Percentiles rank a stretch among this genome's conserved stretches.
Evolutionary conservation across 495 filamentous ascomycete species (phyloP).

Genomic region (Bacidia gigantensis): DNA sequence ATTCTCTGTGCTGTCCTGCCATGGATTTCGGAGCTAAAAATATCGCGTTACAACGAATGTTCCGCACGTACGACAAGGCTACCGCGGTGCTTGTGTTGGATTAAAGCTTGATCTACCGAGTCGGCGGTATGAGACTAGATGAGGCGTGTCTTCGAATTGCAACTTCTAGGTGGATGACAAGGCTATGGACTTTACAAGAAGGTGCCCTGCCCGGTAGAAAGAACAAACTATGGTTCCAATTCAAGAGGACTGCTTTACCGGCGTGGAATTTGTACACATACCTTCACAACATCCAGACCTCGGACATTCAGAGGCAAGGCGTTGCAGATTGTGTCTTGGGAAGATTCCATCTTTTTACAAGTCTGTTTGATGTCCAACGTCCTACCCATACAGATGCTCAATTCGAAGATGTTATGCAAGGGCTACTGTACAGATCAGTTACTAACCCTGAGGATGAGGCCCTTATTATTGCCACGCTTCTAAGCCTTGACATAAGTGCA

Average conservation of each 20-base stretch:
- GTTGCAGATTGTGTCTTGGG: neutral
- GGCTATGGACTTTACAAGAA: constrained; percentile 4
- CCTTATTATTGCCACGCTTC: constrained; percentile 23
- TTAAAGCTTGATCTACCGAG: constrained; percentile 4
- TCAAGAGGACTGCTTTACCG: constrained; percentile 7
- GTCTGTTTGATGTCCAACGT: constrained; percentile 4
- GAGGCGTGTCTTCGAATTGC: constrained; percentile 11
- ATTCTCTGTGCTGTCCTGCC: constrained; percentile 11
- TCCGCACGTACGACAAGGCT: constrained; percentile 10
- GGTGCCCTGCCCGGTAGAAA: constrained; percentile 7
- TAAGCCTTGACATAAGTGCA: constrained; percentile 12
- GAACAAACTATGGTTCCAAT: constrained; percentile 12
- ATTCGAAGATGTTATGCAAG: constrained; percentile 2
- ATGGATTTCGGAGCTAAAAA: neutral
- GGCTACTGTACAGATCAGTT: constrained; percentile 20
- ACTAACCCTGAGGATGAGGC: constrained; percentile 23
- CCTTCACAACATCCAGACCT: neutral
- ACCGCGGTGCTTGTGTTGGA: constrained; percentile 6
- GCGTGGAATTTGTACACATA: constrained; percentile 1
- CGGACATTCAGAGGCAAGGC: neutral
- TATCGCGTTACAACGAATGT: constrained; percentile 9
- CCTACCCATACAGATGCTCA: neutral
- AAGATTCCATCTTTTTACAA: constrained; percentile 4
- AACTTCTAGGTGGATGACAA: constrained; percentile 10
- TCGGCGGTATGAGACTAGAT: constrained; percentile 5